These are phyloP conservation scores for Eucalyptus decipiens DNA, from an alignment of 345 rosid species.

Conservation along the genomic window DNA sequence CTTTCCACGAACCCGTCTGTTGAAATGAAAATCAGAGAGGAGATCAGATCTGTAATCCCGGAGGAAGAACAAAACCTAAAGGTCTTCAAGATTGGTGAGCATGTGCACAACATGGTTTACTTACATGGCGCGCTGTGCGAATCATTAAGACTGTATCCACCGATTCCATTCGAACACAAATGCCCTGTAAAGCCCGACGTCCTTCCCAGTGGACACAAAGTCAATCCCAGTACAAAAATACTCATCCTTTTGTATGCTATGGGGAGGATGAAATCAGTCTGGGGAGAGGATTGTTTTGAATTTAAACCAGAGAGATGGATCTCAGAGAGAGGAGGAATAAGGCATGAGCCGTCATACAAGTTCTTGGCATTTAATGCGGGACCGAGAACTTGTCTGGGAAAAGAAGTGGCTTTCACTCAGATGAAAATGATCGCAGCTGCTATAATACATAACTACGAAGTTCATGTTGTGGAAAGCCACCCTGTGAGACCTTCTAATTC, in stretches of 20 bases:
- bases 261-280: conserved; percentile 12
- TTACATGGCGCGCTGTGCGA: conserved; percentile 23
- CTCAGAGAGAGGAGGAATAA: conserved; percentile 4
- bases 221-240: neutral
- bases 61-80: neutral
- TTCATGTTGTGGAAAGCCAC: conserved; percentile 24
- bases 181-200: neutral
- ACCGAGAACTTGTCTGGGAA: conserved; percentile 55
- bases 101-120: conserved; percentile 4
- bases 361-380: conserved; percentile 54
- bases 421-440: conserved; percentile 37
- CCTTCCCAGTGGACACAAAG: conserved; percentile 28
- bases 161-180: conserved; percentile 18
- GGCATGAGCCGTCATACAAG: conserved; percentile 38
- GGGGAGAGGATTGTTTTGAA: conserved; percentile 27
- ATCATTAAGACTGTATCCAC: conserved; percentile 19
- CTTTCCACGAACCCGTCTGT: conserved; percentile 11
- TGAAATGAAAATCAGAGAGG: conserved; percentile 24
- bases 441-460: conserved; percentile 23
- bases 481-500: conserved; percentile 12
- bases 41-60: conserved; percentile 6
- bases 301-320: conserved; percentile 36
- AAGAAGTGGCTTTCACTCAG: conserved; percentile 39
- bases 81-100: neutral
- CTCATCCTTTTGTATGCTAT: conserved; percentile 7